phyloP scores from a whole-genome alignment of 2,329 filamentous ascomycete genomes.

The Albophoma yamanashiensis region DNA sequence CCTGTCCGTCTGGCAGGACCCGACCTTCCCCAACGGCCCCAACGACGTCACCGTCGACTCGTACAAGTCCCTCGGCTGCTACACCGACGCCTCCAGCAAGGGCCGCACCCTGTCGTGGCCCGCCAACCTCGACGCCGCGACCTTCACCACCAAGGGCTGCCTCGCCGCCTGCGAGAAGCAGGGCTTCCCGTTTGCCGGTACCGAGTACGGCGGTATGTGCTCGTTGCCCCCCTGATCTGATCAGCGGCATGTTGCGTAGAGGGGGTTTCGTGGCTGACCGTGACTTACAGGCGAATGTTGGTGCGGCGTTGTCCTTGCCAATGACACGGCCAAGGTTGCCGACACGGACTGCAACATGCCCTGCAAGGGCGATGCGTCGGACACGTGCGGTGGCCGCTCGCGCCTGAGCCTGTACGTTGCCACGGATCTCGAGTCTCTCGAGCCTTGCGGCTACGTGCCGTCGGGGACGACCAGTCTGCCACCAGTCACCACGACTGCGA shows the following conservation, averaged over 20 bases:
- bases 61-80: slow-evolving; percentile 55
- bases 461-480: slow-evolving; percentile 12
- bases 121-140: slow-evolving; percentile 22
- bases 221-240: background rate
- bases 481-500: slow-evolving; percentile 2
- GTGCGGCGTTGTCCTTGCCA: slow-evolving; percentile 42
- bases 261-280: background rate
- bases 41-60: slow-evolving; percentile 34
- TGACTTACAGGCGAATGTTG: slow-evolving; percentile 28
- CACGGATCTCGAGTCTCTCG: slow-evolving; percentile 34
- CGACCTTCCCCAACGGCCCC: slow-evolving; percentile 33
- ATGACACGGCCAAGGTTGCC: slow-evolving; percentile 26
- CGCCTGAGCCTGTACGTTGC: slow-evolving; percentile 36
- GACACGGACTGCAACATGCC: slow-evolving; percentile 34
- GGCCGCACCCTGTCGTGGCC: slow-evolving; percentile 35
- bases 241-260: background rate
- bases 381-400: slow-evolving; percentile 31
- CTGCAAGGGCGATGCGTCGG: slow-evolving; percentile 35
- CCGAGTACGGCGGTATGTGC: slow-evolving; percentile 28
- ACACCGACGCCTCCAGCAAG: slow-evolving; percentile 30
- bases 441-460: slow-evolving; percentile 34
- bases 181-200: slow-evolving; percentile 37
- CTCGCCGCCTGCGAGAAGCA: slow-evolving; percentile 28
- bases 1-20: slow-evolving; percentile 38
- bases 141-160: slow-evolving; percentile 32